Evolutionary conservation across 345 rosid genomes (phyloP).

Genomic region (Acer negundo): DNA sequence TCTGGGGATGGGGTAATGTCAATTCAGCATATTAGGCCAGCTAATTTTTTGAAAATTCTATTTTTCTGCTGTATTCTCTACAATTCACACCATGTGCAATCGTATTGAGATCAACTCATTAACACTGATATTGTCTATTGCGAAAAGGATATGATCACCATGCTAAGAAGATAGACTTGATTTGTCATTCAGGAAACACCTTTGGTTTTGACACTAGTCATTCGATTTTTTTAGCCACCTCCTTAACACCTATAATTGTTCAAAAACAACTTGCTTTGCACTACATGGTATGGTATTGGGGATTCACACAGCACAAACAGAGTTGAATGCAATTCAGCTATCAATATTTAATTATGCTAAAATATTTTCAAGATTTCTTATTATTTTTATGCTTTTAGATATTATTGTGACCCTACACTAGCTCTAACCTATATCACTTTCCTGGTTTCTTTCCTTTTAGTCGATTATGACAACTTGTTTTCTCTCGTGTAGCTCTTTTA

Average conservation of each 20-base stretch:
- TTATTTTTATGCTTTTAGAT: neutral
- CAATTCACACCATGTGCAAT: no score
- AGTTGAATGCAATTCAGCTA: neutral
- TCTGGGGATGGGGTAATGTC: neutral
- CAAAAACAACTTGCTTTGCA: neutral
- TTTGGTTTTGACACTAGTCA: neutral
- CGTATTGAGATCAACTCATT: no score
- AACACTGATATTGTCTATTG: neutral
- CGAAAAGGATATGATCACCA: neutral
- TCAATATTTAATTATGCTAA: neutral
- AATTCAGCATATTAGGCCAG: neutral
- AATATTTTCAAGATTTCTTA: neutral
- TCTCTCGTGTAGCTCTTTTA: conserved; percentile 74
- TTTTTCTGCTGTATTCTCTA: no score
- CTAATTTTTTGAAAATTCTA: neutral
- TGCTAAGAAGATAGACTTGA: neutral
- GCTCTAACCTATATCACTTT: conserved; percentile 3
- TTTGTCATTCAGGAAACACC: neutral
- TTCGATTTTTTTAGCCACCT: neutral
- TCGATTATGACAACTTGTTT: neutral
- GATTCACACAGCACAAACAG: no score
- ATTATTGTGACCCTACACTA: neutral
- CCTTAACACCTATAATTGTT: neutral
- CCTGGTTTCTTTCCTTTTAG: neutral
- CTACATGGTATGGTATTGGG: neutral